A percentile compares a stretch with the other conserved stretches of the same genome.
These are phyloP conservation scores for Magnaporthales sp. DNA, from an alignment of 2,329 filamentous ascomycete species.

Conservation along the genomic window DNA sequence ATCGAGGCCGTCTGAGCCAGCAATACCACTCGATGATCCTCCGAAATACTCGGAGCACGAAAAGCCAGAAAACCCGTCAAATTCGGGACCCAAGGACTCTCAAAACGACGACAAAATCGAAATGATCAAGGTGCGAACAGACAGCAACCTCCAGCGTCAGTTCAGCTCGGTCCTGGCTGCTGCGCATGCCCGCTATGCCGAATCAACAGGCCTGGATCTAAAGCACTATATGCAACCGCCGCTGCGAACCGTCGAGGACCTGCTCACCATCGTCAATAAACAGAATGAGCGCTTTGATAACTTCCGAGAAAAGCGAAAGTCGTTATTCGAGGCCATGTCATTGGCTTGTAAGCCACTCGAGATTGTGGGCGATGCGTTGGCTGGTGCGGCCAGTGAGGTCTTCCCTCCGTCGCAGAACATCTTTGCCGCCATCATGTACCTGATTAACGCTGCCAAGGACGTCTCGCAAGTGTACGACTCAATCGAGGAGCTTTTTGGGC, in stretches of 20 bases:
- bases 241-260: conserved; percentile 2
- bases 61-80: neutral
- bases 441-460: conserved; percentile 4
- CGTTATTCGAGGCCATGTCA: conserved; percentile 2
- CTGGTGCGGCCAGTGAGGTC: neutral
- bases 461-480: conserved; percentile 5
- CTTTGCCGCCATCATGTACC: conserved; percentile 4
- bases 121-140: neutral
- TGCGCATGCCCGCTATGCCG: conserved; percentile 4
- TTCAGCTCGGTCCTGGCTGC: neutral
- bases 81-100: neutral
- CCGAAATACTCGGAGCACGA: neutral
- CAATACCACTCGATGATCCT: neutral
- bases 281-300: neutral
- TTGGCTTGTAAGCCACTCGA: conserved; percentile 4
- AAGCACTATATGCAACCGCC: conserved; percentile 1
- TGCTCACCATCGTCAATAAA: neutral
- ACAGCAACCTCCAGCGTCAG: neutral
- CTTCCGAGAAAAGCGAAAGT: conserved; percentile 5
- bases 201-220: neutral
- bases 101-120: neutral
- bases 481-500: conserved; percentile 2
- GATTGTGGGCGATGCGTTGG: neutral
- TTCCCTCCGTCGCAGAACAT: conserved; percentile 4
- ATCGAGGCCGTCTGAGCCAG: neutral